Percentiles rank a stretch among this genome's conserved stretches.
Evolutionary conservation across 805 yeast species (phyloP).

Genomic region (Wickerhamiella alocasiicola): DNA sequence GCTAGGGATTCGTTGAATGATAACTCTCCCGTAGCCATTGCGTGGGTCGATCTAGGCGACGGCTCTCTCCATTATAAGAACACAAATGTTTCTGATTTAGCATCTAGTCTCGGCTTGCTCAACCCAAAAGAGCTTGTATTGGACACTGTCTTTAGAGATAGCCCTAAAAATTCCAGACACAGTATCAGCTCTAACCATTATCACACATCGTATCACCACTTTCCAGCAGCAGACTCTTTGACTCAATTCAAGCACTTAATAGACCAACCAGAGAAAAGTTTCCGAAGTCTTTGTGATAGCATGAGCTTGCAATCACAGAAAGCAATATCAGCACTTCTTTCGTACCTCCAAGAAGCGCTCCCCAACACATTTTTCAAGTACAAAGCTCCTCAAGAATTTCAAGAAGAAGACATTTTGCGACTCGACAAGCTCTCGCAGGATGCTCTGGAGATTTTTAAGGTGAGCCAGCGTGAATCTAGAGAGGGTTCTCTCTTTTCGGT

Average conservation of each 20-base stretch:
- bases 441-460: slow-evolving; percentile 48
- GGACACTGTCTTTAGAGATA: slow-evolving; percentile 16
- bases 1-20: slow-evolving; percentile 18
- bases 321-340: slow-evolving; percentile 50
- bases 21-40: slow-evolving; percentile 47
- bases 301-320: slow-evolving; percentile 32
- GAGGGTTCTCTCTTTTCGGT: slow-evolving; percentile 62
- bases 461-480: slow-evolving; percentile 32
- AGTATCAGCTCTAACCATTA: too few relatives aligned
- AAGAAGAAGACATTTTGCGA: slow-evolving; percentile 45
- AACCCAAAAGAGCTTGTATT: slow-evolving; percentile 70
- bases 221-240: slow-evolving; percentile 32
- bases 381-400: slow-evolving; percentile 51
- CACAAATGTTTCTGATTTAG: slow-evolving; percentile 44
- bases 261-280: slow-evolving; percentile 2
- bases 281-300: slow-evolving; percentile 13
- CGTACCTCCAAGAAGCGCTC: slow-evolving; percentile 60
- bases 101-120: slow-evolving; percentile 64
- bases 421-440: slow-evolving; percentile 45
- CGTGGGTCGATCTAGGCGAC: slow-evolving; percentile 83
- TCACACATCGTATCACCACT: slow-evolving; percentile 41
- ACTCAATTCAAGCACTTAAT: slow-evolving; percentile 27
- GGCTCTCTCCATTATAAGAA: slow-evolving; percentile 62
- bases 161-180: too few relatives aligned
- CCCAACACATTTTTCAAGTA: slow-evolving; percentile 56